A percentile compares a stretch with the other conserved stretches of the same genome.
These are phyloP conservation scores for Plantago major DNA, from an alignment of 257 asterid species.

Conservation along the genomic window DNA sequence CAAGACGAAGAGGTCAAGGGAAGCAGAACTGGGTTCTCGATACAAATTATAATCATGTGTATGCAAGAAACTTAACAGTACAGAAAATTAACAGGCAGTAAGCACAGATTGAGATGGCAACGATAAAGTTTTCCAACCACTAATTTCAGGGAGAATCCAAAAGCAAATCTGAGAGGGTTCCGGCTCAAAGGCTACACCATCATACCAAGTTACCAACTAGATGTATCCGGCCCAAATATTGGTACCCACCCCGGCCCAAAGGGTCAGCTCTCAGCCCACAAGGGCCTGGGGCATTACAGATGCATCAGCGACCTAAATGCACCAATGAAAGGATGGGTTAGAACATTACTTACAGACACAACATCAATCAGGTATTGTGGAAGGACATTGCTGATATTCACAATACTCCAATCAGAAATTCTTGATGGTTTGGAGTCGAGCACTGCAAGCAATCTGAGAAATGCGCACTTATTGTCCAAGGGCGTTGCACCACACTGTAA, in stretches of 20 bases:
- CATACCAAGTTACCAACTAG: too few species aligned
- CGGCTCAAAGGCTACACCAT: too few species aligned
- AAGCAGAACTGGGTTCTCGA: not conserved
- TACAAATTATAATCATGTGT: too few species aligned
- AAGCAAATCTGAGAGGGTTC: too few species aligned
- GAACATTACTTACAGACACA: slow-evolving; percentile 45
- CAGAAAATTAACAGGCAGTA: not conserved
- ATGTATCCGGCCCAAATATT: too few species aligned
- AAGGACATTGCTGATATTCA: slow-evolving; percentile 52
- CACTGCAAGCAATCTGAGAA: slow-evolving; percentile 58
- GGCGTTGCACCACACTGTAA: slow-evolving; percentile 55
- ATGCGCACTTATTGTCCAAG: slow-evolving; percentile 61
- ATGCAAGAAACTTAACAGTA: not conserved
- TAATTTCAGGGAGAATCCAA: too few species aligned
- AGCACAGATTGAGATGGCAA: not conserved
- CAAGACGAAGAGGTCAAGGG: slow-evolving; percentile 3
- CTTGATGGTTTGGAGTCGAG: slow-evolving; percentile 59
- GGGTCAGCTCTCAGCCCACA: too few species aligned
- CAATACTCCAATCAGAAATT: slow-evolving; percentile 56
- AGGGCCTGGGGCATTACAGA: too few species aligned
- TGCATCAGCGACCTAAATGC: not conserved
- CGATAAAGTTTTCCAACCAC: too few species aligned
- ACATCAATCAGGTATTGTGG: slow-evolving; percentile 51
- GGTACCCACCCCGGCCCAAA: too few species aligned
- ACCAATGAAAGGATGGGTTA: not conserved